phyloP scores from a whole-genome alignment of 2,329 filamentous ascomycete species.

The Colletotrichum sp. region DNA sequence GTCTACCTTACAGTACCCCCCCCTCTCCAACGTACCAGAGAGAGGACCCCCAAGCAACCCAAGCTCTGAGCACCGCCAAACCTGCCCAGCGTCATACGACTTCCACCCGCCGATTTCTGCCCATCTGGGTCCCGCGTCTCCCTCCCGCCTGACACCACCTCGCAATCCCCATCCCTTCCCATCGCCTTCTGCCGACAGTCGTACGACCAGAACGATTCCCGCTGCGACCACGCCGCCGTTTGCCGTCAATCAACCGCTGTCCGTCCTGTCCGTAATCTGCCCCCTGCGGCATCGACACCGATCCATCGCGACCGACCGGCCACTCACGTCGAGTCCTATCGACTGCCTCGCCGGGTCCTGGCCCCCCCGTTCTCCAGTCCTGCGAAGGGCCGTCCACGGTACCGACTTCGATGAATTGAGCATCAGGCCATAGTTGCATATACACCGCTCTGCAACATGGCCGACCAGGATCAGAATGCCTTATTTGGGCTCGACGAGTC shows the following conservation, averaged over 20 bases:
- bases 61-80: slow-evolving; percentile 2
- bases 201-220: not conserved
- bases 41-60: not conserved
- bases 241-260: not conserved
- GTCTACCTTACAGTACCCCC: not conserved
- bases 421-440: slow-evolving; percentile 27
- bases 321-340: slow-evolving; percentile 6
- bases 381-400: not conserved
- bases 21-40: not conserved
- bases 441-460: slow-evolving; percentile 33
- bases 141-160: slow-evolving; percentile 7
- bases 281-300: not conserved
- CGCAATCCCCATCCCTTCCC: slow-evolving; percentile 3
- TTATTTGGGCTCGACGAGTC: slow-evolving; percentile 51
- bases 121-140: slow-evolving; percentile 9
- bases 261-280: not conserved
- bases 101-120: not conserved
- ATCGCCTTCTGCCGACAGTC: slow-evolving; percentile 14
- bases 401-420: slow-evolving; percentile 18
- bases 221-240: slow-evolving; percentile 11
- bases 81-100: slow-evolving; percentile 19
- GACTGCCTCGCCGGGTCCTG: slow-evolving; percentile 1
- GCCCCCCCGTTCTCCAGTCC: not conserved
- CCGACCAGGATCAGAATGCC: slow-evolving; percentile 44
- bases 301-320: slow-evolving; percentile 7